Percentiles rank a stretch among this genome's conserved stretches.
These are phyloP conservation scores for Sonneratia caseolaris DNA, from an alignment of 345 rosid species.

Conservation along the genomic window DNA sequence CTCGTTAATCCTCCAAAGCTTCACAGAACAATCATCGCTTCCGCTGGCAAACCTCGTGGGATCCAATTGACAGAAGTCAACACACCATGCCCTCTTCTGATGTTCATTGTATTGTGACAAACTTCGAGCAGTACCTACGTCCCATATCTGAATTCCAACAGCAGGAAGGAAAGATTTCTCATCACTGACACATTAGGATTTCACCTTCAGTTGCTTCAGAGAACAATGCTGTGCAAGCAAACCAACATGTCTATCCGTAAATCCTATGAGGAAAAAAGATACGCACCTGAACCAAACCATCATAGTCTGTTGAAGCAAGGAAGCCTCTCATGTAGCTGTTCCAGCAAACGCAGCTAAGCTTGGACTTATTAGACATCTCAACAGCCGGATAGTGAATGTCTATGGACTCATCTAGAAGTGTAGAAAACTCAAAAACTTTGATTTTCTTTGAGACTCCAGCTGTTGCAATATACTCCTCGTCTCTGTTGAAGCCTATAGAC, in stretches of 20 bases:
- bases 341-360: slow-evolving; percentile 85
- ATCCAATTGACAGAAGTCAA: slow-evolving; percentile 72
- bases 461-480: slow-evolving; percentile 67
- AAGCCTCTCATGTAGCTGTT: slow-evolving; percentile 80
- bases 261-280: background rate
- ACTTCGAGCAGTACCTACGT: slow-evolving; percentile 67
- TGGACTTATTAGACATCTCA: slow-evolving; percentile 76
- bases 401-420: slow-evolving; percentile 57
- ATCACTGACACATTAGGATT: too few relatives aligned
- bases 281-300: slow-evolving; percentile 70
- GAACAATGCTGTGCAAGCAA: background rate
- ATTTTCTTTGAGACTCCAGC: slow-evolving; percentile 91
- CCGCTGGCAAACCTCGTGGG: slow-evolving; percentile 86
- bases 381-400: slow-evolving; percentile 76
- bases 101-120: slow-evolving; percentile 63
- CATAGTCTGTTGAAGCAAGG: slow-evolving; percentile 83
- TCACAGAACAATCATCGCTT: slow-evolving; percentile 82
- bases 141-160: slow-evolving; percentile 58
- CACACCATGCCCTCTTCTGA: slow-evolving; percentile 86
- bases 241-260: background rate
- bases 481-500: slow-evolving; percentile 72
- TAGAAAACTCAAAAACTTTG: slow-evolving; percentile 63
- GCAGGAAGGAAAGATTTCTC: background rate
- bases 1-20: slow-evolving; percentile 86
- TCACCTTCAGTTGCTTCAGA: background rate